Percentiles rank a stretch among this genome's conserved stretches.
These are phyloP conservation scores for Fragilariopsis cylindrus DNA, from an alignment of 108 stramenopile genomes.

Conservation along the genomic window DNA sequence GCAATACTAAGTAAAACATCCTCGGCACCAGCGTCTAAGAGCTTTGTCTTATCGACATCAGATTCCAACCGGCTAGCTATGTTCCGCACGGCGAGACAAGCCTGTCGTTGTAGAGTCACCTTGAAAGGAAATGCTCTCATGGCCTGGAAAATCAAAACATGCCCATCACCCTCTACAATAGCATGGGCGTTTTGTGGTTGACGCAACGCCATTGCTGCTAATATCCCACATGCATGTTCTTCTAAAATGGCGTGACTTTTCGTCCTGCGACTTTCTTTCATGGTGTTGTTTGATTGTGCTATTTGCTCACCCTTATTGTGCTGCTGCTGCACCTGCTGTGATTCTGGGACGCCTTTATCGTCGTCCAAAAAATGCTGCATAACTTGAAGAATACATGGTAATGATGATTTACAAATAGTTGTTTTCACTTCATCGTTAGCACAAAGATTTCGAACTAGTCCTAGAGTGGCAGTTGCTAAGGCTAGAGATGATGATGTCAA, in stretches of 20 bases:
- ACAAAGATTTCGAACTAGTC: constrained; percentile 80
- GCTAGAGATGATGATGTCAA: not conserved
- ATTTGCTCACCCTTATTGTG: too few relatives aligned
- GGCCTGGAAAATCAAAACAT: constrained; percentile 52
- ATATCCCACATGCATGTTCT: constrained; percentile 85
- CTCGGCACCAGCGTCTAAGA: constrained; percentile 81
- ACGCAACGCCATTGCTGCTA: constrained; percentile 87
- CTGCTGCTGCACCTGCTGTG: too few relatives aligned
- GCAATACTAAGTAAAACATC: constrained; percentile 66
- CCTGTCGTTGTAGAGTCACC: constrained; percentile 79
- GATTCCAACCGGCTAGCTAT: constrained; percentile 61
- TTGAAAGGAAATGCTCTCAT: constrained; percentile 68
- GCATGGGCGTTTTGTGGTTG: constrained; percentile 69
- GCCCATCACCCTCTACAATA: constrained; percentile 47
- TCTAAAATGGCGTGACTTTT: constrained; percentile 41
- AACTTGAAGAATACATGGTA: constrained; percentile 46
- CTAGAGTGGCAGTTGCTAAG: constrained; percentile 56
- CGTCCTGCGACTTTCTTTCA: not conserved
- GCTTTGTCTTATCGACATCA: constrained; percentile 13
- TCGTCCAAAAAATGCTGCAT: constrained; percentile 44
- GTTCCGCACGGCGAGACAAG: constrained; percentile 82
- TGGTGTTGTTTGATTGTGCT: not conserved
- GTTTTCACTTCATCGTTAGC: constrained; percentile 91
- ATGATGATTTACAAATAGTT: constrained; percentile 57
- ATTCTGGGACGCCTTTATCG: not conserved